Base-by-base conservation (phyloP, 2,329 filamentous ascomycete species). In the Cercospora canescens region DNA sequence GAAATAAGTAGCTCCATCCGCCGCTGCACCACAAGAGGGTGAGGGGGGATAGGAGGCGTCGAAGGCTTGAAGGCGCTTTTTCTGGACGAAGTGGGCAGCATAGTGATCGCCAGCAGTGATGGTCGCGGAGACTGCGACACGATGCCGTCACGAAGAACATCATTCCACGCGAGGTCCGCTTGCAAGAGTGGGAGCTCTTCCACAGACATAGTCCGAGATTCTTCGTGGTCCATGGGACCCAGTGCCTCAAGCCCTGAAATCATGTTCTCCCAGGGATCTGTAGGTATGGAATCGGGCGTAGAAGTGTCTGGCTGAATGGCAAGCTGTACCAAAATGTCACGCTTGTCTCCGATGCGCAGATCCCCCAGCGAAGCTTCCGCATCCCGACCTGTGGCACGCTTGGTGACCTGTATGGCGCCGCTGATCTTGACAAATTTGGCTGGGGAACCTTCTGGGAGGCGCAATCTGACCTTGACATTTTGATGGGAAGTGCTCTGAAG, bases 391-490 rank as follows among this genome's bases (percentile, higher is more conserved):
- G 94, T 96, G 14, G 94, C 95, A 67, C 95, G 90, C 83, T 97
- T 99, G 3, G 94, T 98, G 69, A 96, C 96, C 76, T 98, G 94
- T 65, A 99, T 83, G 4, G 94, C 95, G 61, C 95, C 95, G 75
- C 93, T 97, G 75, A 99, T 98, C 82, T 99, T 99, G 78, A 97
- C 92, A 77, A 99, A 99, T 77, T 97, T 97, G 73, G 95, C 95
- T 0, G 94, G 95, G 2, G 95, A 99, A 21, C 95, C 95, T 81
- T 99, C 95, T 0, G 95, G 95, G 7, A 99, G 83, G 73, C 92
- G 92, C 64, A 99, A 87, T 83, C 96, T 97, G 62, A 99, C 86
- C 82, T 96, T 97, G 64, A 96, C 95, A 75, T 98, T 98, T 78
- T 98, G 95, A 77, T 99, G 95, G n/a, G 95, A 98, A 30, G 93